phyloP scores from a whole-genome alignment of 1,284 basidiomycete species.

The Lignosus rhinocerotis region DNA sequence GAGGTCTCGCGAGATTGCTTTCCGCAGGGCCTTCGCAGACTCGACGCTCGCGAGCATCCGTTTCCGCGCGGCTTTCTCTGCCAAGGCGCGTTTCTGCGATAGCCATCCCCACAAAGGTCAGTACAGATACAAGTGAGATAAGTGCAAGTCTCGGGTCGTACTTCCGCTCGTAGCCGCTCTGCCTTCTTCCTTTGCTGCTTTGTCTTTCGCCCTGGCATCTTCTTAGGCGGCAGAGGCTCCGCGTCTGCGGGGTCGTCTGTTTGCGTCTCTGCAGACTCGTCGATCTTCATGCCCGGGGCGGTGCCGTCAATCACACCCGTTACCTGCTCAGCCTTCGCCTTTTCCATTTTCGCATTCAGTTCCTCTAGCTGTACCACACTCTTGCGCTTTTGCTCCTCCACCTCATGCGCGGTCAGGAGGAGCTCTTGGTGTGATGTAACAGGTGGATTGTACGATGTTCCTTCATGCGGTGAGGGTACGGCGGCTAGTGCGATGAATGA shows the following conservation, averaged over 20 bases:
- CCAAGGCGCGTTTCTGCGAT: slow-evolving; percentile 61
- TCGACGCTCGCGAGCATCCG: slow-evolving; percentile 58
- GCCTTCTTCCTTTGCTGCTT: slow-evolving; percentile 70
- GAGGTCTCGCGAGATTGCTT: slow-evolving; percentile 41
- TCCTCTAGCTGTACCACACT: slow-evolving; percentile 58
- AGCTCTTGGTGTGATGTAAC: slow-evolving; percentile 77
- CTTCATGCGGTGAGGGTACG: slow-evolving; percentile 77
- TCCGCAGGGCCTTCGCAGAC: slow-evolving; percentile 53
- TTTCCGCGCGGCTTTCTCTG: slow-evolving; percentile 58
- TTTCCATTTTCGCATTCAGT: slow-evolving; percentile 56
- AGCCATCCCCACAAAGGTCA: neutral
- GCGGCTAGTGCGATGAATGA: slow-evolving; percentile 63
- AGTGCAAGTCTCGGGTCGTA: slow-evolving; percentile 30
- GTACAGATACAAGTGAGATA: neutral
- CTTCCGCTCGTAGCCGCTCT: slow-evolving; percentile 61
- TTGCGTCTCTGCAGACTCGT: slow-evolving; percentile 43
- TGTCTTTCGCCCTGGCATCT: slow-evolving; percentile 67
- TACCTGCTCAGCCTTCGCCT: slow-evolving; percentile 38
- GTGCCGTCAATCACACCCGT: slow-evolving; percentile 25
- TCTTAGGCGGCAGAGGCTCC: slow-evolving; percentile 40
- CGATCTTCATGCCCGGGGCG: slow-evolving; percentile 63
- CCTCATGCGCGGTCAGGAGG: slow-evolving; percentile 67
- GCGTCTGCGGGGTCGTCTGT: slow-evolving; percentile 33
- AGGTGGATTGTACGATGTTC: slow-evolving; percentile 93
- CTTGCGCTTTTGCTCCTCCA: slow-evolving; percentile 61